Evolutionary conservation across 2,329 filamentous ascomycete species (phyloP), one percentile per base, ranked within the genome.

Genomic region (Claviceps sp.): DNA sequence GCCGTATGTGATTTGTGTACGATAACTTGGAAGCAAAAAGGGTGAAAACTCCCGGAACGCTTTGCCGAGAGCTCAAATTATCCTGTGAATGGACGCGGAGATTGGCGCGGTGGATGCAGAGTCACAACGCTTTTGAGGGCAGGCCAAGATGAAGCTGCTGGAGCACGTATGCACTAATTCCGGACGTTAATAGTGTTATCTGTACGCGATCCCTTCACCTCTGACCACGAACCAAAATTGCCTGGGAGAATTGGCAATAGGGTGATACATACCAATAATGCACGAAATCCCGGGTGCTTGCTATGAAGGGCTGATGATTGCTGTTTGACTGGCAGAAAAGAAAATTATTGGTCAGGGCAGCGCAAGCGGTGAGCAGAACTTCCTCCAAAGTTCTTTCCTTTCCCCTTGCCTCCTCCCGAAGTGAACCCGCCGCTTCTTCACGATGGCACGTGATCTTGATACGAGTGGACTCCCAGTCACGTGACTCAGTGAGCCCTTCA

Each of bases 401-500:
- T 3, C 13, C 40, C 36, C 16, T 30, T 22, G 13, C 26, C 18
- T 11, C 14, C n/a, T 26, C 4, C 48, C 38, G 48, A 44, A 50
- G 48, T 41, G 37, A 48, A 18, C 47, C 47, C 37, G 47, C 5
- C n/a, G 18, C 7, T n/a, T 16, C 18, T 34, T 14, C 9, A 3
- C 7, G 3, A 5, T 1, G 20, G 4, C 8, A 9, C 26, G 16
- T 20, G 5, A 13, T 16, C 11, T 8, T 16, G 13, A 22, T 2
- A 11, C n/a, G 20, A 41, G 36, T 8, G 43, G 2, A 8, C 37
- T 18, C 6, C 7, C 4, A 4, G 5, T 55, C 62, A 64, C 59
- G 50, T 58, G 54, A 51, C 30, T 1, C 14, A 54, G 52, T 55
- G 56, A 60, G 62, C 61, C 55, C 62, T 60, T 64, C 57, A 54